phyloP scores from a whole-genome alignment of 1,284 basidiomycete species.

The Ceratobasidium sp. region DNA sequence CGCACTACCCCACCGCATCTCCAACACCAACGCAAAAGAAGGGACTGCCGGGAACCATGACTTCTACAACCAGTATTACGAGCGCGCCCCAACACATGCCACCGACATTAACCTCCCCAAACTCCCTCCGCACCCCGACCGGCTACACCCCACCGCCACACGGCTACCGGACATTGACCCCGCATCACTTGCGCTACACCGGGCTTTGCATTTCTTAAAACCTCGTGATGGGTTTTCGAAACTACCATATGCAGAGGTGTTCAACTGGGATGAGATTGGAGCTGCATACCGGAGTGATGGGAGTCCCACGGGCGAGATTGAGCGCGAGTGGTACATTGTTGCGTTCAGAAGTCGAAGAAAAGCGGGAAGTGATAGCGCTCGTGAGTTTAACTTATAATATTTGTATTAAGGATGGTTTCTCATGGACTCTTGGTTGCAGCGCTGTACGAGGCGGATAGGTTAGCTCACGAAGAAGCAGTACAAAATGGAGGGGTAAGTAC shows the following conservation, averaged over 20 bases:
- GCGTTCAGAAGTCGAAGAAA: constrained; percentile 86
- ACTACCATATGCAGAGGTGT: constrained; percentile 74
- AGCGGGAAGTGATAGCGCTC: constrained; percentile 70
- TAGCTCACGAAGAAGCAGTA: constrained; percentile 91
- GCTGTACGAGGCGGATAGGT: constrained; percentile 84
- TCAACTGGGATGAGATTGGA: constrained; percentile 84
- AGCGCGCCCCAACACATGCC: neutral
- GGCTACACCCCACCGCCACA: constrained; percentile 48
- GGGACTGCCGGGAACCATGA: constrained; percentile 1
- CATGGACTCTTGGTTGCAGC: constrained; percentile 58
- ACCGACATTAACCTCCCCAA: constrained; percentile 6
- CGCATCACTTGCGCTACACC: constrained; percentile 84
- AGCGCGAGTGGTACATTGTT: constrained; percentile 90
- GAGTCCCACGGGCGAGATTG: constrained; percentile 66
- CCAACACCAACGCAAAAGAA: constrained; percentile 42
- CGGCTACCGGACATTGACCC: constrained; percentile 85
- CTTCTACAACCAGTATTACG: constrained; percentile 24
- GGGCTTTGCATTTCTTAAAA: constrained; percentile 80
- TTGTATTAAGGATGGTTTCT: neutral
- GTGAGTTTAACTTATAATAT: constrained; percentile 62
- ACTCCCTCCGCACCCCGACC: constrained; percentile 54
- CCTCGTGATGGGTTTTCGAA: constrained; percentile 69
- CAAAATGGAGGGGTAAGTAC: constrained; percentile 76
- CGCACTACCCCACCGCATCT: constrained; percentile 48
- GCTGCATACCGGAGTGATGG: constrained; percentile 21